Evolutionary conservation across 768 basidiomycete species (phyloP).

Genomic region (Phylloporus sp.): DNA sequence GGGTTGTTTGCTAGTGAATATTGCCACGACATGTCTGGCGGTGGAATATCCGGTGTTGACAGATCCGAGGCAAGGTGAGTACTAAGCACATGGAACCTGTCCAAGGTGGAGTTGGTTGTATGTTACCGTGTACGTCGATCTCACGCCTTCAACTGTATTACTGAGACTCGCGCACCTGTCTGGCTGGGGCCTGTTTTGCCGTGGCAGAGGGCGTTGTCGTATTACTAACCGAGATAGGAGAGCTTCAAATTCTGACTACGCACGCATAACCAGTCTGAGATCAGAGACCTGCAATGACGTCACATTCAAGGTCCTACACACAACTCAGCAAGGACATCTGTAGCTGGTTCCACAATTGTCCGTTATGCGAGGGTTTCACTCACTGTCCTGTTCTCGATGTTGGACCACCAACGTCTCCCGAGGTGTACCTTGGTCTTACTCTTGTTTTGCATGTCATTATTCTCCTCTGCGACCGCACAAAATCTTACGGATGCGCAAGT

Average conservation of each 20-base stretch:
- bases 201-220: no score
- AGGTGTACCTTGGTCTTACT: neutral
- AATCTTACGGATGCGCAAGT: constrained; percentile 35
- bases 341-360: neutral
- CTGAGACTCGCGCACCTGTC: no score
- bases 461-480: constrained; percentile 25
- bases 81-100: no score
- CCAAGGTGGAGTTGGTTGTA: no score
- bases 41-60: no score
- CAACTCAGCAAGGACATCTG: neutral
- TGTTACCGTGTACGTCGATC: no score
- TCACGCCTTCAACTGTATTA: no score
- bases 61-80: no score
- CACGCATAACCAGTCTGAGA: neutral
- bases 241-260: neutral
- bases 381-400: neutral
- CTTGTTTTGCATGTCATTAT: constrained; percentile 5
- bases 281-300: neutral
- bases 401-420: neutral
- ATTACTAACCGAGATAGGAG: neutral
- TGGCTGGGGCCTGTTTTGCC: no score
- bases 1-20: no score
- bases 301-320: neutral
- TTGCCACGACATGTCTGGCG: no score
- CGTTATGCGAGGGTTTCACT: neutral